Evolutionary conservation across 805 yeast species (phyloP).

Genomic region (Metschnikowia aberdeeniae): DNA sequence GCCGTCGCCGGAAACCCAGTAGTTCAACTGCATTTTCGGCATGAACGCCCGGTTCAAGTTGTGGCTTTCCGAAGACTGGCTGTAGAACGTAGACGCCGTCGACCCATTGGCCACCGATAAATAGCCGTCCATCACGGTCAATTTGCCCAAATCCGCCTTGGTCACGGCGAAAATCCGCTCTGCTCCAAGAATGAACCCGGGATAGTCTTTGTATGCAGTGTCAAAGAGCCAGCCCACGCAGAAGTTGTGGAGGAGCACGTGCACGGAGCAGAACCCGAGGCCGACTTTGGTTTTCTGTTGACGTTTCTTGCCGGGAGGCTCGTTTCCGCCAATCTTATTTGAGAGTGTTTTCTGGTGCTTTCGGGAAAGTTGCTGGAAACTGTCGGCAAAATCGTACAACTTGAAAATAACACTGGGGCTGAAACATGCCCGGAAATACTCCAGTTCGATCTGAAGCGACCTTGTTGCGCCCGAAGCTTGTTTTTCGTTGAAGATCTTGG

Average conservation of each 20-base stretch:
- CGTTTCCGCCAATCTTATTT: not conserved
- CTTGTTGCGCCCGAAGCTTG: conserved; percentile 25
- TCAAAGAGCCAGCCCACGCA: conserved; percentile 79
- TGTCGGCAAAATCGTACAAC: conserved; percentile 32
- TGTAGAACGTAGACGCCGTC: conserved; percentile 46
- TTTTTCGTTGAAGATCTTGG: conserved; percentile 39
- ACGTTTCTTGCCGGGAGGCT: not conserved
- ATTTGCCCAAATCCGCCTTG: conserved; percentile 58
- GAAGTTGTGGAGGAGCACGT: conserved; percentile 57
- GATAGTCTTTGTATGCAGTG: conserved; percentile 39
- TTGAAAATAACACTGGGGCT: conserved; percentile 48
- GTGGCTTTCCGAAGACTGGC: conserved; percentile 42
- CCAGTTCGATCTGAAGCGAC: conserved; percentile 54
- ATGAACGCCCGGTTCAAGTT: conserved; percentile 60
- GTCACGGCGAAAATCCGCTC: conserved; percentile 66
- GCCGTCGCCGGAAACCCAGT: conserved; percentile 29
- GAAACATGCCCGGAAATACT: conserved; percentile 54
- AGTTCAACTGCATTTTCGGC: conserved; percentile 62
- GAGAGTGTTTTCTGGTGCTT: not conserved
- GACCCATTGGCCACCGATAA: conserved; percentile 67
- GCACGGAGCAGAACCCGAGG: conserved; percentile 36
- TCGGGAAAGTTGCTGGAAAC: conserved; percentile 2
- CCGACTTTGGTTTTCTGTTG: not conserved
- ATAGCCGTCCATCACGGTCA: conserved; percentile 66
- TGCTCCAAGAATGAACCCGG: conserved; percentile 79